Evolutionary conservation across 2,329 filamentous ascomycete genomes (phyloP), one percentile per base, ranked within the genome.

Genomic region (Dactylonectria macrodidyma): DNA sequence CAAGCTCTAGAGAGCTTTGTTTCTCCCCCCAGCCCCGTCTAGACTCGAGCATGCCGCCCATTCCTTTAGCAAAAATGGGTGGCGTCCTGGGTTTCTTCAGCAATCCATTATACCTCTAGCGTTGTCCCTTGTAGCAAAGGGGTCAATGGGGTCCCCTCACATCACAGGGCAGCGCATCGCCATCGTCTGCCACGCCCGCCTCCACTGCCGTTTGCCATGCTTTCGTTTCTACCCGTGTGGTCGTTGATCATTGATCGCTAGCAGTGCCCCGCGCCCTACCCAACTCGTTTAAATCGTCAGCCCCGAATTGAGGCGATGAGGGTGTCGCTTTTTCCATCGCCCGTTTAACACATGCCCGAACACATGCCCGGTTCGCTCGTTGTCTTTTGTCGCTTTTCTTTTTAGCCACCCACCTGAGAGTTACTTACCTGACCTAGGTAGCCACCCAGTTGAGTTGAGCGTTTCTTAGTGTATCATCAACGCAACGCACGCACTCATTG

Each of bases 241-340:
- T 33, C 56, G 22, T 65, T 60, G n/a, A n/a, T 67, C 46, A 5
- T 50, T 24, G 12, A 30, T 33, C 19, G n/a, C 36, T 41, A 41
- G 36, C 36, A 41, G 36, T 41, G 36, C 36, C 36, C 36, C 58
- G 16, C 47, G 59, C 61, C 63, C 63, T 67, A 64, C 56, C 50
- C 60, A 58, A 57, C 59, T 60, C 48, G 34, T 30, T 16, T 56
- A 58, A 7, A 59, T 59, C 66, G 70, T 76, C 73, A 75, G 73
- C 73, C 73, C 65, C 69, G n/a, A 60, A 62, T 59, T 59, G 67
- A 68, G 69, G 67, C 69, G 65, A 75, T 74, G 70, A 54, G 5
- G 66, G 62, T 55, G 66, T 63, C 66, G 60, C 52, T 59, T n/a
- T 54, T 7, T 54, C 30, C 30, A 62, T 38, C 70, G 65, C 63